phyloP scores from a whole-genome alignment of 306 rosid genomes.

The Dicorynia guianensis region DNA sequence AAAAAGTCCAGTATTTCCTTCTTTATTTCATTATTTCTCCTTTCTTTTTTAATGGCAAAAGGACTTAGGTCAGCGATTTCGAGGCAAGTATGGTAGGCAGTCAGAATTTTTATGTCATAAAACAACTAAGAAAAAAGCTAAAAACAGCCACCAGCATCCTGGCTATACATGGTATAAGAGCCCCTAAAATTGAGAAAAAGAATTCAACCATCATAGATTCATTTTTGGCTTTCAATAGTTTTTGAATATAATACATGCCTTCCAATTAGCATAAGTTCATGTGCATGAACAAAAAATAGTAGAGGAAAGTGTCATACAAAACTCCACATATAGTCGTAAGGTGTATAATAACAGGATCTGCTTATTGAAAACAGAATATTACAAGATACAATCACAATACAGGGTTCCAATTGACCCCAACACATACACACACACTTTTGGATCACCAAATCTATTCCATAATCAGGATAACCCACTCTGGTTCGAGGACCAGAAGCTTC shows the following conservation, averaged over 20 bases:
- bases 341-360: no score
- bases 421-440: no score
- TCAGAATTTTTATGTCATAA: not conserved
- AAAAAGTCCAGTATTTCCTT: not conserved
- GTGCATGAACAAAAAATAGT: not conserved
- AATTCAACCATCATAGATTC: slow-evolving; percentile 20
- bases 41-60: not conserved
- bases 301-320: not conserved
- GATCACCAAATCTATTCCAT: no score
- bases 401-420: no score
- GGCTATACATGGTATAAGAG: not conserved
- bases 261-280: slow-evolving; percentile 7
- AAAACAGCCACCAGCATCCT: not conserved
- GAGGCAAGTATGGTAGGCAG: not conserved
- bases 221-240: not conserved
- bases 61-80: slow-evolving; percentile 1
- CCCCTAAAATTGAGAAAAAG: not conserved
- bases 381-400: no score
- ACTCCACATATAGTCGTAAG: slow-evolving; percentile 10
- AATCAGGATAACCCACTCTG: no score
- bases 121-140: not conserved
- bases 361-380: no score
- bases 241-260: not conserved
- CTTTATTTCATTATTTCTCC: not conserved
- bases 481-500: no score